phyloP scores from a whole-genome alignment of 2,329 filamentous ascomycete species.

The Rhynchosporium agropyri region DNA sequence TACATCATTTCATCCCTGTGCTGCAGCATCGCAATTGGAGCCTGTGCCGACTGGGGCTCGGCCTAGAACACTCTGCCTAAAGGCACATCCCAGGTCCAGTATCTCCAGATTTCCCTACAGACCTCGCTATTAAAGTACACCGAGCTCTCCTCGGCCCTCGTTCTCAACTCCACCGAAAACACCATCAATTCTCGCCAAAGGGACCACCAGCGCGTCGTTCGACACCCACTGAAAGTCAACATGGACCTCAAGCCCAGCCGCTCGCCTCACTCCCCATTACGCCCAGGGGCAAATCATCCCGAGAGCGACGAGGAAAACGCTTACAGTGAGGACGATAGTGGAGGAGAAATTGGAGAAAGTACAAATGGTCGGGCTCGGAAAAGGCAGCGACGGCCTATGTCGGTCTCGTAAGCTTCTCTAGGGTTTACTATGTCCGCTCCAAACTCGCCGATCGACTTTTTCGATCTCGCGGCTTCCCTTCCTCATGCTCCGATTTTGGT shows the following conservation, averaged over 20 bases:
- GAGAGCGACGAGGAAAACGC: constrained; percentile 42
- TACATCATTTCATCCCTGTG: not conserved
- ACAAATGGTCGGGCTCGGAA: constrained; percentile 46
- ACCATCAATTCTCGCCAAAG: constrained; percentile 18
- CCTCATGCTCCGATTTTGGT: constrained; percentile 24
- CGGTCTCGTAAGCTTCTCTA: constrained; percentile 49
- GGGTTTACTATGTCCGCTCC: constrained; percentile 13
- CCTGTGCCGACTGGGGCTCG: constrained; percentile 5
- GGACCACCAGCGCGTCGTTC: constrained; percentile 21
- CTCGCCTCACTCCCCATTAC: constrained; percentile 36
- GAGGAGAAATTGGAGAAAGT: constrained; percentile 31
- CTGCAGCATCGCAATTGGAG: constrained; percentile 2
- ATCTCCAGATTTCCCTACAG: constrained; percentile 18
- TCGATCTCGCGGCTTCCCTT: constrained; percentile 27
- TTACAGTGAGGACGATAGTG: constrained; percentile 40
- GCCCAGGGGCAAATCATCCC: constrained; percentile 35
- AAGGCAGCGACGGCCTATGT: constrained; percentile 52
- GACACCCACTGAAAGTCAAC: not conserved
- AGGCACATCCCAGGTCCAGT: constrained; percentile 5
- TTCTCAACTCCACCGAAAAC: constrained; percentile 39
- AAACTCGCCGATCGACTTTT: constrained; percentile 31
- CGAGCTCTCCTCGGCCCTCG: constrained; percentile 27
- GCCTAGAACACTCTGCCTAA: constrained; percentile 15
- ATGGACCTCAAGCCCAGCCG: constrained; percentile 39
- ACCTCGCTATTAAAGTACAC: constrained; percentile 28